Evolutionary conservation across 768 basidiomycete genomes (phyloP), one percentile per base, ranked within the genome.

Genomic region (Dendrothele bispora): DNA sequence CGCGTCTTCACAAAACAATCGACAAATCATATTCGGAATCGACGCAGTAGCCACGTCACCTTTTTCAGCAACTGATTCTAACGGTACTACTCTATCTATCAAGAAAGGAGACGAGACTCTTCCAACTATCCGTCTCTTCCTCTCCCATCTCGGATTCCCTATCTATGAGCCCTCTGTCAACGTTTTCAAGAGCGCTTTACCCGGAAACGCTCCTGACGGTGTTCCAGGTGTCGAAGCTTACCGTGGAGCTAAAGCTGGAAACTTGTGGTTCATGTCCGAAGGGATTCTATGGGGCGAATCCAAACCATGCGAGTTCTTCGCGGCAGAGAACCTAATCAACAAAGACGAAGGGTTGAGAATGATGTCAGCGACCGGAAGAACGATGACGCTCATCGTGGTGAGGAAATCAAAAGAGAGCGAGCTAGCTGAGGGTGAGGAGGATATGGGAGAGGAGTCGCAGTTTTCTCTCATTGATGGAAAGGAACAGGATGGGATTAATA

Each of bases 201-300:
- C 63, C 12, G 67, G 73, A 22, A 61, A 62, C 32, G 48, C 62
- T 37, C 60, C 66, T 7, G 68, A 67, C 2, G 73, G 78, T 6
- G 73, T 82, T 3, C 80, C 85, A 2, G 85, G 85, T 0, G 66
- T 87, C 21, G 80, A 86, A 46, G 86, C 85, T 5, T 83, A 86
- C 61, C 64, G 72, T 25, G 62, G 69, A 10, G 76, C 77, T 2
- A 78, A 76, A 45, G 55, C 67, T 4, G 78, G 75, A 8, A 72
- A 70, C 12, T 63, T 79, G 17, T 77, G 76, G 71, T 78, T 80
- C 62, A 61, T 79, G 10, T 55, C 64, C 20, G 44, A 50, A 7
- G 79, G 77, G 4, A 61, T 79, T 17, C 63, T 79, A 12, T 71
- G 72, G 62, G 75, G 69, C 18, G 70, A 78, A 46, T 68, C 64